A percentile compares a stretch with the other conserved stretches of the same genome.
Conservation (phyloP, 306 rosid genomes). For the Pyrus communis region DNA sequence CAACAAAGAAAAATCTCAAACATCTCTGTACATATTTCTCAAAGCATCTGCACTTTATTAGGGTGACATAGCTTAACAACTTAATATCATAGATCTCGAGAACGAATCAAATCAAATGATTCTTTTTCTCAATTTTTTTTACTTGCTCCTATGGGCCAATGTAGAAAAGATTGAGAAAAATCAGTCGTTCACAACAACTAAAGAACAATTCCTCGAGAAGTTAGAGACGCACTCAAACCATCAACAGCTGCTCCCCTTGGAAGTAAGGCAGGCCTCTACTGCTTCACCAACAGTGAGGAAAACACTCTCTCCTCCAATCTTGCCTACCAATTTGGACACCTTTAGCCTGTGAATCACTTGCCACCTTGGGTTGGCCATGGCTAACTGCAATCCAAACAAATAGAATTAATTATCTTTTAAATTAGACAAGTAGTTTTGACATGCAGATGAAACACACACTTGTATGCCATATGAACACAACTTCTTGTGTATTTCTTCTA, state of each 20-base stretch:
- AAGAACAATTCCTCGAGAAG: too few species aligned
- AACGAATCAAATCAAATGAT: too few species aligned
- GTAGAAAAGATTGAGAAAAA: too few species aligned
- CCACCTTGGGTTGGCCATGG: slow-evolving; percentile 74
- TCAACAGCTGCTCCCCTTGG: slow-evolving; percentile 26
- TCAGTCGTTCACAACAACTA: too few species aligned
- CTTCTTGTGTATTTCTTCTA: slow-evolving; percentile 70
- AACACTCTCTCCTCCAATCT: slow-evolving; percentile 57
- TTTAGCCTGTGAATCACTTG: slow-evolving; percentile 73
- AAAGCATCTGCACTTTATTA: not conserved
- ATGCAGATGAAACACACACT: slow-evolving; percentile 22
- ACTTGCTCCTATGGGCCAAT: too few species aligned
- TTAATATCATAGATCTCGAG: too few species aligned
- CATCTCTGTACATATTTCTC: not conserved
- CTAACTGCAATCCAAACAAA: slow-evolving; percentile 41
- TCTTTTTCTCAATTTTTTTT: too few species aligned
- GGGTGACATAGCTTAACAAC: not conserved
- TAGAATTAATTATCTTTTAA: not conserved
- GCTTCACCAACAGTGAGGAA: slow-evolving; percentile 71
- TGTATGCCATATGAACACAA: slow-evolving; percentile 39
- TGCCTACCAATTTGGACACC: slow-evolving; percentile 60
- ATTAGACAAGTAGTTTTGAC: not conserved
- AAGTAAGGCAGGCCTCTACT: slow-evolving; percentile 46
- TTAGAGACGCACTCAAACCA: too few species aligned
- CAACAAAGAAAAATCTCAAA: not conserved